A percentile compares a stretch with the other conserved stretches of the same genome.
Conservation (phyloP, 495 filamentous ascomycete species). For the Geopyxis carbonaria region DNA sequence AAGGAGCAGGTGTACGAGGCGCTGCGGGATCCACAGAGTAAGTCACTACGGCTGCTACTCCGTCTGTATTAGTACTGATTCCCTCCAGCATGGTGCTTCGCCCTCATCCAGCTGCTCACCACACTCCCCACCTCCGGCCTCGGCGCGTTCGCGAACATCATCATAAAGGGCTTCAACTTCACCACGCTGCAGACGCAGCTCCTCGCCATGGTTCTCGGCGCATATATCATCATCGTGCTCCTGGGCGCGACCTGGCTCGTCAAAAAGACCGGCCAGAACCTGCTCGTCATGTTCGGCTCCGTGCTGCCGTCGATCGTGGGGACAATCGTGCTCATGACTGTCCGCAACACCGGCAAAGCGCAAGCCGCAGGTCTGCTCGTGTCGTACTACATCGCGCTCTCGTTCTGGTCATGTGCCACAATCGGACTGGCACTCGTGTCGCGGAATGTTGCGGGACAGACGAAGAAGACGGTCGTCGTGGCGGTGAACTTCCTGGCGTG, state of each 20-base stretch:
- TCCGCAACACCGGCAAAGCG: conserved; percentile 30
- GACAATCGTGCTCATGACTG: conserved; percentile 39
- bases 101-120: conserved; percentile 44
- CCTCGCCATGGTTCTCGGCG: conserved; percentile 51
- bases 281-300: conserved; percentile 45
- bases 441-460: conserved; percentile 38
- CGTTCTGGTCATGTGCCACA: conserved; percentile 41
- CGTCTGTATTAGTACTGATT: background rate
- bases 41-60: background rate
- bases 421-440: conserved; percentile 36
- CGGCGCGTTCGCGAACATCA: conserved; percentile 50
- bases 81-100: conserved; percentile 23
- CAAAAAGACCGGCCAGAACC: conserved; percentile 44
- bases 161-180: conserved; percentile 36
- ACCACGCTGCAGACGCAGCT: conserved; percentile 37
- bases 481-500: conserved; percentile 36
- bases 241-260: conserved; percentile 46
- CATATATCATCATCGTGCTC: conserved; percentile 51
- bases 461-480: conserved; percentile 35
- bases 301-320: conserved; percentile 46
- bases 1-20: conserved; percentile 40
- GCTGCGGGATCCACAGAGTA: conserved; percentile 33
- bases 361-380: conserved; percentile 37
- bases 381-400: conserved; percentile 39
- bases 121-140: conserved; percentile 51